Evolutionary conservation across 2,329 filamentous ascomycete species (phyloP).

Genomic region (Claviceps fusiformis): DNA sequence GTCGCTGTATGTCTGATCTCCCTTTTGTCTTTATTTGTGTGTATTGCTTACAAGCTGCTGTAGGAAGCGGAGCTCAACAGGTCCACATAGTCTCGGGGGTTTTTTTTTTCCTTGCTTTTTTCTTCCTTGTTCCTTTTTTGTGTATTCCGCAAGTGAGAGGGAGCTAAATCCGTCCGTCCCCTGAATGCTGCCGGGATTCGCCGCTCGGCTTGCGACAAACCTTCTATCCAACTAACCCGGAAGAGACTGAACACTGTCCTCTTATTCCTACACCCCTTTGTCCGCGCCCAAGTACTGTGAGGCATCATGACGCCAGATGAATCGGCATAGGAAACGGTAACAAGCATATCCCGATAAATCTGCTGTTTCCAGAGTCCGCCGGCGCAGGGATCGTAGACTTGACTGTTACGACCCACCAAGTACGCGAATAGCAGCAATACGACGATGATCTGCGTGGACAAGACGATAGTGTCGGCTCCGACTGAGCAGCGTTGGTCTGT

Average conservation of each 20-base stretch:
- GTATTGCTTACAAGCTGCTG: not conserved
- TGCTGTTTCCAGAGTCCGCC: too few species aligned
- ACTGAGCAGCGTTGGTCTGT: not conserved
- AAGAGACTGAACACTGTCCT: not conserved
- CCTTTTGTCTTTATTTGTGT: not conserved
- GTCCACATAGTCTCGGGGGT: not conserved
- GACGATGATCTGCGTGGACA: not conserved
- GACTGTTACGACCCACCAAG: not conserved
- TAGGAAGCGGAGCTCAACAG: not conserved
- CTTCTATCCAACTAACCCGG: not conserved
- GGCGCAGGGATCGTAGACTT: not conserved
- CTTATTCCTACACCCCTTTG: not conserved
- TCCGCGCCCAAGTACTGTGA: not conserved
- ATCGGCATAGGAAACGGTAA: not conserved
- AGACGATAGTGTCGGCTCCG: not conserved
- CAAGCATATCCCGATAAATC: not conserved
- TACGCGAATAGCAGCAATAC: not conserved
- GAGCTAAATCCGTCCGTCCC: too few species aligned
- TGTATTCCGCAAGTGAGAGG: not conserved
- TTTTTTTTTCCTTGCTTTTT: not conserved
- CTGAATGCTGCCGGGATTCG: not conserved
- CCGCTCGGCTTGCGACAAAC: not conserved
- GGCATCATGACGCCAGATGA: not conserved
- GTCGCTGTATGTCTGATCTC: not conserved
- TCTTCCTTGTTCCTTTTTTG: not conserved